These are phyloP conservation scores for Aspergillus versicolor DNA, from an alignment of 2,329 filamentous ascomycete genomes.

Conservation along the genomic window DNA sequence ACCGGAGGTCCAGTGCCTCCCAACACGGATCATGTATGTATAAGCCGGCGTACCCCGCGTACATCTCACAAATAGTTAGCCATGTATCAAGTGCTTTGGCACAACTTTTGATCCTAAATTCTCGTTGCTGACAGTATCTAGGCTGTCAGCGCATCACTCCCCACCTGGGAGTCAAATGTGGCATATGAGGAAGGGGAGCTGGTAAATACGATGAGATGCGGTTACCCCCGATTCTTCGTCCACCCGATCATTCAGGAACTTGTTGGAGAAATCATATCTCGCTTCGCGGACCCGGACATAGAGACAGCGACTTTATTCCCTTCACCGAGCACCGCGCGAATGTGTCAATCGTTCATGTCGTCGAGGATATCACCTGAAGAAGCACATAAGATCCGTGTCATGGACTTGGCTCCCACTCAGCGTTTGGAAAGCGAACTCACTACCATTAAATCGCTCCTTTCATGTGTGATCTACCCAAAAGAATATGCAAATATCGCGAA, in stretches of 20 bases:
- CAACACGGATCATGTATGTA: slow-evolving; percentile 73
- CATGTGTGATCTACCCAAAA: slow-evolving; percentile 69
- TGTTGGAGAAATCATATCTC: slow-evolving; percentile 64
- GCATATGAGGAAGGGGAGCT: slow-evolving; percentile 95
- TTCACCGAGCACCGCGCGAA: slow-evolving; percentile 64
- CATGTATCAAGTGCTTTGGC: not conserved
- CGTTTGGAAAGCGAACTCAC: slow-evolving; percentile 61
- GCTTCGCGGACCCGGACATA: slow-evolving; percentile 56
- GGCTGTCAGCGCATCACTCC: slow-evolving; percentile 94
- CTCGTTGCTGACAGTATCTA: slow-evolving; percentile 38
- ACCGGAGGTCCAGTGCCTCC: slow-evolving; percentile 73
- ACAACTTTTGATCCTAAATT: not conserved
- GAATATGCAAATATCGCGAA: slow-evolving; percentile 74
- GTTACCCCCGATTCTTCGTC: slow-evolving; percentile 94
- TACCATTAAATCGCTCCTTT: slow-evolving; percentile 60
- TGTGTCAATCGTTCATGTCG: slow-evolving; percentile 73
- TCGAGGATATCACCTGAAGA: slow-evolving; percentile 33
- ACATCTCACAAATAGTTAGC: not conserved
- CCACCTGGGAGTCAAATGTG: slow-evolving; percentile 87
- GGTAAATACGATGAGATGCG: slow-evolving; percentile 78
- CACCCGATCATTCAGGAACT: slow-evolving; percentile 79
- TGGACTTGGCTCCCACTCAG: slow-evolving; percentile 56
- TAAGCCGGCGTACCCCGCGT: slow-evolving; percentile 24
- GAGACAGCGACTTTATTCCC: slow-evolving; percentile 78
- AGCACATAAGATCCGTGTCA: slow-evolving; percentile 53